These are phyloP conservation scores for Globisporangium orthogonon DNA, from an alignment of 352 stramenopile genomes.

Conservation along the genomic window DNA sequence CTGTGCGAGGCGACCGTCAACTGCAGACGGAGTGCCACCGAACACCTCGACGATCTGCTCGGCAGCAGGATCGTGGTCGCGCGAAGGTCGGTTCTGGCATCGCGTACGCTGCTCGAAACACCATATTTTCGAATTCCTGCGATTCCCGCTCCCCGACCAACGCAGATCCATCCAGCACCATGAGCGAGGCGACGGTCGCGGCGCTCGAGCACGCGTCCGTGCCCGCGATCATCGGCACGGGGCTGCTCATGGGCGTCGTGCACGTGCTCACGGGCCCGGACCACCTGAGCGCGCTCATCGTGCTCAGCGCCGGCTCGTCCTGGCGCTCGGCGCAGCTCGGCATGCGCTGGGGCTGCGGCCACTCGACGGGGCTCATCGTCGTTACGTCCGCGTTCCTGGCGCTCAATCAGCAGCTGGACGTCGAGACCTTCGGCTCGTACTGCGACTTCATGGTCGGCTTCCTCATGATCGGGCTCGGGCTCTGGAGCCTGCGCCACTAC, in stretches of 20 bases:
- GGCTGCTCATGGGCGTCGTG: constrained; percentile 55
- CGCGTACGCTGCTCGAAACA: neutral
- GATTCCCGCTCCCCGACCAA: neutral
- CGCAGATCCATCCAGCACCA: constrained; percentile 8
- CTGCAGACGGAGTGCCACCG: neutral
- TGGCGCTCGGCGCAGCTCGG: constrained; percentile 75
- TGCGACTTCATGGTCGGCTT: constrained; percentile 69
- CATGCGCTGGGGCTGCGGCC: constrained; percentile 86
- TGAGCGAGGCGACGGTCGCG: constrained; percentile 13
- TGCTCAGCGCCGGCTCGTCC: constrained; percentile 65
- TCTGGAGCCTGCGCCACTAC: constrained; percentile 56
- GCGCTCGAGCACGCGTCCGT: constrained; percentile 32
- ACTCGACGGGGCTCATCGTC: constrained; percentile 78
- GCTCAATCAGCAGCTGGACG: constrained; percentile 41
- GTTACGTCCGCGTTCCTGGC: constrained; percentile 66
- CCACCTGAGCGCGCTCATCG: constrained; percentile 83
- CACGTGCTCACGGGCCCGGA: constrained; percentile 75
- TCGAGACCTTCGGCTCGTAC: constrained; percentile 47
- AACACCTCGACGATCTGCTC: neutral
- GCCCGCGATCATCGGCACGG: constrained; percentile 33
- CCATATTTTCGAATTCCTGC: neutral
- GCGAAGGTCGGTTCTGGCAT: neutral
- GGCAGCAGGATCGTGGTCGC: neutral
- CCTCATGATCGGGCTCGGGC: constrained; percentile 58
- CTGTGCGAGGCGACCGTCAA: neutral